Evolutionary conservation across 1,139 yeast genomes (phyloP).

Genomic region (Kluyveromyces sp.): DNA sequence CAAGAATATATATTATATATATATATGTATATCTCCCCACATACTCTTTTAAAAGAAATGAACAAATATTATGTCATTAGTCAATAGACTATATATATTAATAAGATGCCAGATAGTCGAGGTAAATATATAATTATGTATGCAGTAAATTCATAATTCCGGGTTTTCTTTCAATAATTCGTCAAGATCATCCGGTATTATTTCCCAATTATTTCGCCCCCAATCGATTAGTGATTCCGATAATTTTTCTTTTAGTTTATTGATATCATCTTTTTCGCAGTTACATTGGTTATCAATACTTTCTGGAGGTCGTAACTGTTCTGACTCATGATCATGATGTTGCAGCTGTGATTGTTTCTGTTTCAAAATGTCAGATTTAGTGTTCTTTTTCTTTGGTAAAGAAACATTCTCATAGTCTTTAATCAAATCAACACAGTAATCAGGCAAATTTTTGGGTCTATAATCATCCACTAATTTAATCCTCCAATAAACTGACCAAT

Average conservation of each 20-base stretch:
- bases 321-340: slow-evolving; percentile 2
- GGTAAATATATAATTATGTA: not conserved
- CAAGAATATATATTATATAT: slow-evolving; percentile 5
- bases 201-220: slow-evolving; percentile 31
- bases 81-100: too few species aligned
- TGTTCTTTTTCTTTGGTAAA: slow-evolving; percentile 9
- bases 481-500: slow-evolving; percentile 59
- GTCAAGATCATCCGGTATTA: slow-evolving; percentile 38
- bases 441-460: slow-evolving; percentile 40
- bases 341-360: not conserved
- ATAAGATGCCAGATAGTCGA: not conserved
- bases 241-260: slow-evolving; percentile 20
- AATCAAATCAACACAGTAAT: slow-evolving; percentile 23
- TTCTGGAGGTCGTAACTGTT: slow-evolving; percentile 1
- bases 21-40: slow-evolving; percentile 1
- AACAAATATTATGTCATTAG: not conserved
- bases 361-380: not conserved
- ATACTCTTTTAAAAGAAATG: slow-evolving; percentile 4
- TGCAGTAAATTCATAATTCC: slow-evolving; percentile 1
- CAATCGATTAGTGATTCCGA: slow-evolving; percentile 26
- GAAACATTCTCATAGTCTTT: slow-evolving; percentile 23
- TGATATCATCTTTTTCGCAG: slow-evolving; percentile 5
- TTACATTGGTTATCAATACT: slow-evolving; percentile 1
- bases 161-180: slow-evolving; percentile 13
- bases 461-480: slow-evolving; percentile 40